These are phyloP conservation scores for Myxozyma kluyveri DNA, from an alignment of 805 yeast genomes.

Conservation along the genomic window DNA sequence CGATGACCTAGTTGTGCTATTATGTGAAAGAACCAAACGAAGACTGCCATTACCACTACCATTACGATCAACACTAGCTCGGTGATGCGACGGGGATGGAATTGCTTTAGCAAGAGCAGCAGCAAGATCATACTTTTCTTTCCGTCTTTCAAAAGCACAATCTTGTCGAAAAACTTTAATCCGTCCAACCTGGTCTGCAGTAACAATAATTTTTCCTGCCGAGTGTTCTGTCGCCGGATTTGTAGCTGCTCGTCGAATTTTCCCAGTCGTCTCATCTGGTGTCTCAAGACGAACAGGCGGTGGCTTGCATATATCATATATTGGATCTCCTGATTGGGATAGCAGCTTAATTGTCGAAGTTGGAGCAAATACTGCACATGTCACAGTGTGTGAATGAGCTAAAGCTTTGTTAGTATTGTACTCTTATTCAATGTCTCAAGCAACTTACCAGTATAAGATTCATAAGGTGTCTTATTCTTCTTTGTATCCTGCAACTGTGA, in stretches of 20 bases:
- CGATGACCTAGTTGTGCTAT: background rate
- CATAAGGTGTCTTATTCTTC: constrained; percentile 29
- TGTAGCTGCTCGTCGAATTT: background rate
- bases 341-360: constrained; percentile 59
- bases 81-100: background rate
- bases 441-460: constrained; percentile 36
- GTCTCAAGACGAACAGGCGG: constrained; percentile 32
- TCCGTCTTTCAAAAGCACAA: constrained; percentile 49
- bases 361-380: constrained; percentile 78
- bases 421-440: constrained; percentile 34
- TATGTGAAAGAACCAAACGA: background rate
- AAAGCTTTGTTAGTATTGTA: constrained; percentile 68
- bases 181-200: constrained; percentile 70
- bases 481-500: constrained; percentile 8
- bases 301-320: constrained; percentile 57
- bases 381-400: constrained; percentile 71
- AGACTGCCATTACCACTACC: background rate
- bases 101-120: constrained; percentile 4
- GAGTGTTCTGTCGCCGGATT: constrained; percentile 25
- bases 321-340: constrained; percentile 72
- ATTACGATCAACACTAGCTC: background rate
- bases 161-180: constrained; percentile 82
- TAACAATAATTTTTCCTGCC: constrained; percentile 55
- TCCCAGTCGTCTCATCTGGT: constrained; percentile 1
- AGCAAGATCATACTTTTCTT: constrained; percentile 19